Conservation (phyloP, 305 asterid genomes). For the Solanum hybrid region DNA sequence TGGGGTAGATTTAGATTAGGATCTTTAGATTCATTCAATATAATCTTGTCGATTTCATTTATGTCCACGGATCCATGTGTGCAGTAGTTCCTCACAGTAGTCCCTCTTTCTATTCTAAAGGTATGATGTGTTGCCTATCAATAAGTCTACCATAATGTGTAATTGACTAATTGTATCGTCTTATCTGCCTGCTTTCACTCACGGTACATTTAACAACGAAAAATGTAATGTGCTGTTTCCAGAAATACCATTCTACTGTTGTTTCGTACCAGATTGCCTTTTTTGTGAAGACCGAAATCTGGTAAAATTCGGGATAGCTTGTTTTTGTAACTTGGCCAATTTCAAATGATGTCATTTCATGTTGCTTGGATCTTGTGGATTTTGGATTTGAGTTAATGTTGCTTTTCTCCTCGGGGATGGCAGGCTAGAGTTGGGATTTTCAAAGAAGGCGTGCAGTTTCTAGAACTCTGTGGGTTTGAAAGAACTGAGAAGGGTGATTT, state of each 20-base stretch:
- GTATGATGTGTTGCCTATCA: background rate
- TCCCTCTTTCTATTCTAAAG: background rate
- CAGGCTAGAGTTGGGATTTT: slow-evolving; percentile 68
- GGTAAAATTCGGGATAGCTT: background rate
- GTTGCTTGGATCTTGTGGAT: background rate
- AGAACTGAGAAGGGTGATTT: slow-evolving; percentile 29
- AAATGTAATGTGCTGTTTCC: background rate
- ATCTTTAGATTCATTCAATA: background rate
- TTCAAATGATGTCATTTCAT: background rate
- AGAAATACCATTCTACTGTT: background rate
- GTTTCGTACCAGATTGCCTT: background rate
- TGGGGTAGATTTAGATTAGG: background rate
- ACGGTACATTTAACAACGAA: background rate
- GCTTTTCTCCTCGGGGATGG: slow-evolving; percentile 3
- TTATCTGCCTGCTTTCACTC: background rate
- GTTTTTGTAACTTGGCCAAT: background rate
- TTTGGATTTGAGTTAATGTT: background rate
- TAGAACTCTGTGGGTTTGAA: slow-evolving; percentile 65
- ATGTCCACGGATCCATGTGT: background rate
- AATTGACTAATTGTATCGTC: background rate
- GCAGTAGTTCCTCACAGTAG: background rate
- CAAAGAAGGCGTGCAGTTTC: slow-evolving; percentile 51
- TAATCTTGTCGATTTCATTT: background rate
- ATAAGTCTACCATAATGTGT: background rate
- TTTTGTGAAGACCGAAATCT: background rate